Evolutionary conservation across 352 stramenopile genomes (phyloP), one percentile per base, ranked within the genome.

Genomic region (Phytopythium helicoides): DNA sequence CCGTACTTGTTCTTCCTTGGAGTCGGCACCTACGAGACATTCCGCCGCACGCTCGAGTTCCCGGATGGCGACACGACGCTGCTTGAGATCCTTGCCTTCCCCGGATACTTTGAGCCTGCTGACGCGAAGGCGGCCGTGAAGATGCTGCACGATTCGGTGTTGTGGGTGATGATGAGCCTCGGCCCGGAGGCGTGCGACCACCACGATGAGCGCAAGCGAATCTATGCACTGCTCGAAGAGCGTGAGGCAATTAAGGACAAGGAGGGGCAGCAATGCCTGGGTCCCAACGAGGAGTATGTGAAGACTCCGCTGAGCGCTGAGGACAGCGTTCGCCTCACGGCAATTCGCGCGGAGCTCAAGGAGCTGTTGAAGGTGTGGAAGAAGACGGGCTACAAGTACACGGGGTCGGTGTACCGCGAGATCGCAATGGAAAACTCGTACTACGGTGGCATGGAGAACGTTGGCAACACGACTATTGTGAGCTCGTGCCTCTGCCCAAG

Each of bases 351-450:
- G 1, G 70, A 90, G 58, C 54, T 90, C 40, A 86, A 87, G 63
- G 54, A 70, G 18, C 60, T 88, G 45, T 58, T 90, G 33, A 78
- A 78, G 58, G 64, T 55, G 59, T 90, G 80, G 80, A 82, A 75
- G 49, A 90, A 90, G 66, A 90, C 80, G 15, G 80, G 80, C 7
- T 90, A 90, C 68, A 90, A 90, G 70, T 90, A 90, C 69, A 88
- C 80, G 45, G 80, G 80, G 16, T 73, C 76, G 14, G 76, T 90
- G 46, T 90, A 90, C 63, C 80, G 80, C 36, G 80, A 90, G 60
- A 90, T 90, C 48, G 80, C 73, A 5, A 90, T 90, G 80, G 80
- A 90, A 63, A 90, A 90, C 61, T 88, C 77, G 52, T 87, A 90
- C 66, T 90, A 90, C 51, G 80, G 80, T 2, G 80, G 80, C 21